Percentiles rank a stretch among this genome's conserved stretches.
Conservation (phyloP, 805 yeast species). For the Metschnikowia drakensbergensis region DNA sequence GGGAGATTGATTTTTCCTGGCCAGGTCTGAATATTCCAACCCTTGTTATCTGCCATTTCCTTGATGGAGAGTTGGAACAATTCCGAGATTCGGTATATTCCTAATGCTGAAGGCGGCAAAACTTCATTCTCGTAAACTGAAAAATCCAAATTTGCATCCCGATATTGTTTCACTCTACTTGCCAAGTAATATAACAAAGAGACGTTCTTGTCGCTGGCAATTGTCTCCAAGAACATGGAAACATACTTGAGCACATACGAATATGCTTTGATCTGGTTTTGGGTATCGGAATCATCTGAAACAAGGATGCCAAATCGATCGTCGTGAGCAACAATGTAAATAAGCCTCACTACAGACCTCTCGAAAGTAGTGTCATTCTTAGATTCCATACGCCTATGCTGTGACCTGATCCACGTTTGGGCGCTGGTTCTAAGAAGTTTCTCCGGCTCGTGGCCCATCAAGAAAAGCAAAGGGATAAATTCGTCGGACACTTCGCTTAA, state of each 20-base stretch:
- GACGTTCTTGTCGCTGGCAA: slow-evolving; percentile 63
- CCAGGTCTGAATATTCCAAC: slow-evolving; percentile 75
- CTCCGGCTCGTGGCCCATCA: slow-evolving; percentile 75
- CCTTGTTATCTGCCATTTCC: slow-evolving; percentile 50
- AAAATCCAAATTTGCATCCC: slow-evolving; percentile 48
- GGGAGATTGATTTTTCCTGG: slow-evolving; percentile 75
- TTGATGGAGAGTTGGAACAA: slow-evolving; percentile 64
- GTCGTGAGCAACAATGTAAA: slow-evolving; percentile 73
- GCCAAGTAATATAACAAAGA: slow-evolving; percentile 73
- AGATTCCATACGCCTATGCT: slow-evolving; percentile 37
- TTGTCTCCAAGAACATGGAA: slow-evolving; percentile 52
- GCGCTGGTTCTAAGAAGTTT: slow-evolving; percentile 45
- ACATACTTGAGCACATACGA: slow-evolving; percentile 58
- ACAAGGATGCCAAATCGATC: slow-evolving; percentile 52
- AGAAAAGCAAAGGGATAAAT: slow-evolving; percentile 64
- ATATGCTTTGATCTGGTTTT: slow-evolving; percentile 29
- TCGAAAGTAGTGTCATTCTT: slow-evolving; percentile 53
- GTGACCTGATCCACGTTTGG: slow-evolving; percentile 68
- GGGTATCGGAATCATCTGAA: slow-evolving; percentile 15
- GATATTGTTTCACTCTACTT: slow-evolving; percentile 73
- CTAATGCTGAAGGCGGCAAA: slow-evolving; percentile 25
- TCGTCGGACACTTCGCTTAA: slow-evolving; percentile 55
- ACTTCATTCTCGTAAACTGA: slow-evolving; percentile 22
- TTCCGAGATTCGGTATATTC: slow-evolving; percentile 68
- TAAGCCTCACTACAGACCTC: slow-evolving; percentile 58